Base-by-base conservation (phyloP, 441 rosid genomes). In the Mallotus japonicus region DNA sequence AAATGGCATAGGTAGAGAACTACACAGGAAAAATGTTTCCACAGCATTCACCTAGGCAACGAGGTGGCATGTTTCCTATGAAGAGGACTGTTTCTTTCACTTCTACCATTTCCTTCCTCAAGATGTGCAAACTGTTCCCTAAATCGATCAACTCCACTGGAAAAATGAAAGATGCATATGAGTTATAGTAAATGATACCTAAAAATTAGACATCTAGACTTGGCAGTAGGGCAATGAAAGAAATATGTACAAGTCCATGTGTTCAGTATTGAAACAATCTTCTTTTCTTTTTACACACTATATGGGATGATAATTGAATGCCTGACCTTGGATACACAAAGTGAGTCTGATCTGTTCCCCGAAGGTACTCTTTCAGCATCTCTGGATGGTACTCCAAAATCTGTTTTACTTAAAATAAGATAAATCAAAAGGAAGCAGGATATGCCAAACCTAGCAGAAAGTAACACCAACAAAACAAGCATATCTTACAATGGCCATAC, bases 331-430 rank as follows among this genome's bases (percentile, higher is more conserved):
- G 99, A 78, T 93, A 96, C 83, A 96, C 85, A 83, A 96, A 96
- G 86, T 88, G 87, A 65, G 89, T 79, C 60, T 88, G 93, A 74
- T 96, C 97, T 75, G 89, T 90, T 50, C 99, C 98, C 37, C 83
- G 87, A 69, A 96, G 86, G 83, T 89, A 82, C 85, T 96, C 98
- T 73, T 92, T 86, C 76, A 93, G 87, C 99, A 96, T 92, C 82
- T 96, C 97, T 62, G 99, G 99, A 85, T 96, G 99, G 80, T 96
- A 93, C 89, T 96, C 99, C 76, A 96, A 82, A 77, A 92, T 93
- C 99, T 93, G 84, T 83, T 82, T 71, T 34, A 46, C 78, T 75
- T 66, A 72, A 68, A 60, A 28, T n/a, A 53, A 77, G 24, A 79
- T 63, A 59, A 19, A 62, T 17, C 78, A 66, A 40, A 69, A 74